These are phyloP conservation scores for Phytophthora sojae DNA, from an alignment of 352 stramenopile species.

Conservation along the genomic window DNA sequence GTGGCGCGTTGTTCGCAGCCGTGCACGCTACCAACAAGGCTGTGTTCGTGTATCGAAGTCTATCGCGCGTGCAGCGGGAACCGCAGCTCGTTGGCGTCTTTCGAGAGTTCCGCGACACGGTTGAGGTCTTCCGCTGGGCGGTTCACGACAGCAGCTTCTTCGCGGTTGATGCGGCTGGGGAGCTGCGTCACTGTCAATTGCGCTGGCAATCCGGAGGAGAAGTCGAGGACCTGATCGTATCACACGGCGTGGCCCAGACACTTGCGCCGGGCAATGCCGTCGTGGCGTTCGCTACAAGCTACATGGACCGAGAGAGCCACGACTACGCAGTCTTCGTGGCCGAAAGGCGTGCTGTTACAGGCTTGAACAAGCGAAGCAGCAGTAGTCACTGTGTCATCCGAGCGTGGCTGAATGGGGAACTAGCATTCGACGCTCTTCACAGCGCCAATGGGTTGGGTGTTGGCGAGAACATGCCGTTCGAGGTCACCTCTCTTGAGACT, in stretches of 20 bases:
- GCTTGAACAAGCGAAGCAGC: neutral
- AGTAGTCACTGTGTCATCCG: constrained; percentile 40
- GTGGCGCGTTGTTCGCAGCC: constrained; percentile 55
- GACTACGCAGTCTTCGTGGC: constrained; percentile 64
- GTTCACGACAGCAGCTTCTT: constrained; percentile 66
- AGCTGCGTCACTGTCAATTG: constrained; percentile 56
- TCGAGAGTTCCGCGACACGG: constrained; percentile 49
- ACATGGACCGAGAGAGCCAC: constrained; percentile 53
- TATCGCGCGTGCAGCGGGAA: constrained; percentile 50
- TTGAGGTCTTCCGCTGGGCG: constrained; percentile 53
- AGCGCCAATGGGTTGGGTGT: constrained; percentile 10
- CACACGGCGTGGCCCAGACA: constrained; percentile 36
- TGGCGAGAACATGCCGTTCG: constrained; percentile 34
- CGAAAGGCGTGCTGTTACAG: constrained; percentile 34
- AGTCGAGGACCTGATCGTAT: constrained; percentile 50
- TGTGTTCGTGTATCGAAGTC: constrained; percentile 64
- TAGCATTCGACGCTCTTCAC: constrained; percentile 49
- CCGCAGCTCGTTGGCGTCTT: constrained; percentile 59
- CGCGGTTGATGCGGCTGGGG: constrained; percentile 34
- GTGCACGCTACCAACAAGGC: constrained; percentile 48
- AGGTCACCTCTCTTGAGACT: constrained; percentile 54
- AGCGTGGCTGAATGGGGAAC: constrained; percentile 63
- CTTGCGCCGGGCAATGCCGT: constrained; percentile 33
- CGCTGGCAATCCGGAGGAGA: constrained; percentile 42
- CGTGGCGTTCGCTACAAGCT: constrained; percentile 36